Base-by-base conservation (phyloP, 1,139 yeast species). In the Zygoascus hellenicus region DNA sequence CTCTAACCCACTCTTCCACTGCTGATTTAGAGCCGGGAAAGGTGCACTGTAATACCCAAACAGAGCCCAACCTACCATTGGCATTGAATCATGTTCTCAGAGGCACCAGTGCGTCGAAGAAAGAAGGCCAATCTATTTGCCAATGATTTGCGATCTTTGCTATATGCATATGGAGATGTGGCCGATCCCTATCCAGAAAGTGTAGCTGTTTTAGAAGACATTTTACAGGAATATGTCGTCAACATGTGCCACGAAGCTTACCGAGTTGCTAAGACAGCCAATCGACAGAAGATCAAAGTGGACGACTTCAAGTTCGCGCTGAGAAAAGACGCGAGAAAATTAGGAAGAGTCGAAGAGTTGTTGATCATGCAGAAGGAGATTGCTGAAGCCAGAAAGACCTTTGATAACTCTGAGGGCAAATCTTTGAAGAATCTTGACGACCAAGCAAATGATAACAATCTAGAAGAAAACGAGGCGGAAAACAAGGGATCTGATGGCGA, bases 241-340 rank as follows among this genome's bases (percentile, higher is more conserved):
- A 90, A 84, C 58, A 71, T 88, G 52, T 81, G 84, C 57, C 76
- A 71, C 51, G 80, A 76, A 46, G 82, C 85, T 0, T 70, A 78
- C 2, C 68, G 77, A 11, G 75, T 74, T 48, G 77, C 81, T 2
- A 65, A 70, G 19, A 70, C 74, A 0, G 71, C 76, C 15, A 81
- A 82, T 40, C 73, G 95, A 42, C 78, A 78, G 47, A 81, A 94
- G 63, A 79, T 90, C 53, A 83, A 84, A 59, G 82, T 89, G 46
- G 96, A 88, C 52, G 97, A 90, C 63, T 80, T 90, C 67, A 86
- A 84, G 56, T 88, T 88, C 68, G 94, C 88, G 0, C 69, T 90
- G 49, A 71, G 96, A 40, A 78, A 82, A 55, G 97, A 90, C 58
- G 86, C 94, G 1, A 75, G 80, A 48, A 90, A 89, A 61, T 74